Percentiles rank a stretch among this genome's conserved stretches.
These are phyloP conservation scores for Chlamydomonas sp. DNA, from an alignment of 139 green algal genomes.

Conservation along the genomic window DNA sequence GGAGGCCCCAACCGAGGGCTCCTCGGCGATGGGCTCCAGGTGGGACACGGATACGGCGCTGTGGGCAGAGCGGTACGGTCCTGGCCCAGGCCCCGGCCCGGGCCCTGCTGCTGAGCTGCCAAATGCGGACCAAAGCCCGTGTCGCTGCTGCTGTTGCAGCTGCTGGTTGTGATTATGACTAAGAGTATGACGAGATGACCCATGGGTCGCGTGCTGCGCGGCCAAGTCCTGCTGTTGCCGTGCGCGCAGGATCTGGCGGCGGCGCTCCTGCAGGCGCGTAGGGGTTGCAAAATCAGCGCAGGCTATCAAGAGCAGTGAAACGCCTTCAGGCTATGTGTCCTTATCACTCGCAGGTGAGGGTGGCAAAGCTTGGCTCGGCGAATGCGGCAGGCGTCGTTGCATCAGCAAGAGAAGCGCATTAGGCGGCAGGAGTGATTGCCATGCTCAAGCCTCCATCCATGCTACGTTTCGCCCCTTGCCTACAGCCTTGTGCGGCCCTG, in stretches of 20 bases:
- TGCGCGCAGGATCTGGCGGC: neutral
- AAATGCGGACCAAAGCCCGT: neutral
- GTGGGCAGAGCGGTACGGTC: too few relatives aligned
- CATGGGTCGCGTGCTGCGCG: neutral
- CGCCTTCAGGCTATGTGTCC: neutral
- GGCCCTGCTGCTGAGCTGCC: neutral
- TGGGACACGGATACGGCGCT: too few relatives aligned
- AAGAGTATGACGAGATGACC: too few relatives aligned
- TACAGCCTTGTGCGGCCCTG: too few relatives aligned
- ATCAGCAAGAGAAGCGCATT: too few relatives aligned
- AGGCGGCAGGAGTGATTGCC: too few relatives aligned
- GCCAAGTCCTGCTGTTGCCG: neutral
- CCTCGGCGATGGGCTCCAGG: conserved; percentile 24
- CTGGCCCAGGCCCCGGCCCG: neutral
- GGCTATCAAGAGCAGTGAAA: too few relatives aligned
- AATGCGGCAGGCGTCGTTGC: neutral
- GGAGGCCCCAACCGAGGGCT: neutral
- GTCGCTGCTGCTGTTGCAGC: neutral
- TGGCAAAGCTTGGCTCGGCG: neutral
- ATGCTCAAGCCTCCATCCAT: too few relatives aligned
- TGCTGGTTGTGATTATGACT: too few relatives aligned
- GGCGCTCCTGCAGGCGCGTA: conserved; percentile 26
- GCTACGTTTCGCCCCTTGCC: too few relatives aligned
- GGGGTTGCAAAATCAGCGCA: too few relatives aligned
- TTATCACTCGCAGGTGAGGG: too few relatives aligned